Base-by-base conservation (phyloP, 2,329 filamentous ascomycete species). In the Aspergillus thermomutatus region DNA sequence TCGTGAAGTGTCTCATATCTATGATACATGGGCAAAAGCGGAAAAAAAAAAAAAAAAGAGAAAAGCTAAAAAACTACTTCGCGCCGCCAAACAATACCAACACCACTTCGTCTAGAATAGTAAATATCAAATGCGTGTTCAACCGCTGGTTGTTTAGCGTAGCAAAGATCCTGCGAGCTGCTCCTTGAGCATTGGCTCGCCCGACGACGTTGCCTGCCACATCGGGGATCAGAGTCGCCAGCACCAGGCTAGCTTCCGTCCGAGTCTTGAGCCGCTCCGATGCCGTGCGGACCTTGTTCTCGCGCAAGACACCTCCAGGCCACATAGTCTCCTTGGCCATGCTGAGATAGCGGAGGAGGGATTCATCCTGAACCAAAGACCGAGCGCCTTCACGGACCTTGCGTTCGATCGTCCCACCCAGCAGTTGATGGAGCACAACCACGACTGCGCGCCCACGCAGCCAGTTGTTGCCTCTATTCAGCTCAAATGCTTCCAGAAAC, bases 391-490 rank as follows among this genome's bases (percentile, higher is more conserved):
- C 94, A 21, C 94, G 87, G 28, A 97, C 89, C 74, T 96, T 97
- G 58, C 92, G 87, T 76, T 99, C 94, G 60, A 99, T 95, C 0
- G 94, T 97, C 23, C 94, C 93, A 14, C 94, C 94, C 1, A 99
- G 85, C 5, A 99, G 83, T 73, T 99, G 94, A 70, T 99, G 94
- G 21, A 99, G 82, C 2, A 99, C 93, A 9, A 99, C 92, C 4
- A 99, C 93, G 1, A 97, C 94, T 0, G 94, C 94, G 23, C 94
- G 87, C 0, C 94, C 95, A 43, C 95, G 89, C 3, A 99, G 85
- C 95, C 94, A 99, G 73, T 96, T 97, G 75, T 95, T 97, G 43
- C 93, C 92, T 59, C 89, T 87, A 72, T 97, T 96, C 41, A 99
- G 83, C 69, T 96, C 92, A 69, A 99, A 99, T 0, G 92, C 85